Percentiles rank a stretch among this genome's conserved stretches.
Conservation (phyloP, 257 asterid species). For the Solanum lycopersicoides region DNA sequence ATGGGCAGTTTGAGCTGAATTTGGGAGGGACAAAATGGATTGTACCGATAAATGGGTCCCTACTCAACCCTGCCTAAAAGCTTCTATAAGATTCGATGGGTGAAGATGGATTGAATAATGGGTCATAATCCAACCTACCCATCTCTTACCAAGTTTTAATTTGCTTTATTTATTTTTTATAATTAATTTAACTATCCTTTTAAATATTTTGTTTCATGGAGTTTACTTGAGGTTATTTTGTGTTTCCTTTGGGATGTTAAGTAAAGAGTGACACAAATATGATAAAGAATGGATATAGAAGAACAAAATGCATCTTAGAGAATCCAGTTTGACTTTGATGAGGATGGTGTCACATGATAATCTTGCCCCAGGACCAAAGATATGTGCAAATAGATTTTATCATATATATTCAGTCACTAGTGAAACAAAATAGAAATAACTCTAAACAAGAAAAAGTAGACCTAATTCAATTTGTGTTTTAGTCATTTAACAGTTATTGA, state of each 20-base stretch:
- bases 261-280: not conserved
- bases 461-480: not conserved
- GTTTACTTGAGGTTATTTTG: not conserved
- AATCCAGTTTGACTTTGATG: not conserved
- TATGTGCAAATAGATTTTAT: not conserved
- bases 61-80: not conserved
- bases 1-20: not conserved
- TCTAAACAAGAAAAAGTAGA: not conserved
- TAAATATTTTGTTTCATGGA: not conserved
- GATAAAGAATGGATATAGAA: not conserved
- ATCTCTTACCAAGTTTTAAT: not conserved
- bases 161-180: not conserved
- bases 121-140: not conserved
- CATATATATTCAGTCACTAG: not conserved
- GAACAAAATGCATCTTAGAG: not conserved
- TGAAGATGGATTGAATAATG: not conserved
- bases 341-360: not conserved
- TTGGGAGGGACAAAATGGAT: not conserved
- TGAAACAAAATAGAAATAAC: not conserved
- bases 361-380: not conserved
- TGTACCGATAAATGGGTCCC: not conserved
- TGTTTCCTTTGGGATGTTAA: not conserved
- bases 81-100: not conserved
- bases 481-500: not conserved
- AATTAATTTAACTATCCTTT: not conserved